Evolutionary conservation across 1,284 basidiomycete genomes (phyloP).

Genomic region (Rhodotorula sp.): DNA sequence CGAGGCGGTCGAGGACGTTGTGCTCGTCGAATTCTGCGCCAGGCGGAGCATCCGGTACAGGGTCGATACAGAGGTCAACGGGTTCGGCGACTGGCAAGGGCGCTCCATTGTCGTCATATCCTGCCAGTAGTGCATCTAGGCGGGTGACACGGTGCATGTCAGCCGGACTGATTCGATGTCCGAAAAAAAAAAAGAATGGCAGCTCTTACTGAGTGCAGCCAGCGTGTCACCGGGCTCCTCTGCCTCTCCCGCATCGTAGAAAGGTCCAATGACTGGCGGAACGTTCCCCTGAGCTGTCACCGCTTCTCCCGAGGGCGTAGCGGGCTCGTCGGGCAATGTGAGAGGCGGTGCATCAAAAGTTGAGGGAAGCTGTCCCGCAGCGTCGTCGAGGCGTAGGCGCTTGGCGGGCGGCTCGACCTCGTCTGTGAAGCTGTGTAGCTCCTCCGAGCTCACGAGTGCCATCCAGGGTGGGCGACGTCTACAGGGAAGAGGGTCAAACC

Average conservation of each 20-base stretch:
- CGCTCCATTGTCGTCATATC: neutral
- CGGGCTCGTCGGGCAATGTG: neutral
- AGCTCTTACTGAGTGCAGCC: neutral
- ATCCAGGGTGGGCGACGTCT: neutral
- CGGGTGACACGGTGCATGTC: neutral
- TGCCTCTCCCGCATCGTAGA: no score
- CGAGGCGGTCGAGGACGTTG: no score
- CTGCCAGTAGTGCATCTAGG: neutral
- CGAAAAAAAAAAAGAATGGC: neutral
- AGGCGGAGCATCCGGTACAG: neutral
- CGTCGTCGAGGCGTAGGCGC: slow-evolving; percentile 1
- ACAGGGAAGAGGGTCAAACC: no score
- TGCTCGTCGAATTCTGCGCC: neutral
- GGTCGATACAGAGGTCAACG: neutral
- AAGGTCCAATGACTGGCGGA: no score
- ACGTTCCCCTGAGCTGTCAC: neutral
- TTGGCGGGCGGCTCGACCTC: neutral
- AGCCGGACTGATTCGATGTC: neutral
- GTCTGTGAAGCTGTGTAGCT: neutral
- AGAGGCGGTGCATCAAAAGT: neutral
- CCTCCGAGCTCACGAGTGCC: neutral
- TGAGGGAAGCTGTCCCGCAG: neutral
- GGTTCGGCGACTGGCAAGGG: neutral
- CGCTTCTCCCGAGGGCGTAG: neutral
- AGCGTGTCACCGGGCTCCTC: no score